These are phyloP conservation scores for Pythium brachiatum DNA, from an alignment of 352 stramenopile species.

Conservation along the genomic window DNA sequence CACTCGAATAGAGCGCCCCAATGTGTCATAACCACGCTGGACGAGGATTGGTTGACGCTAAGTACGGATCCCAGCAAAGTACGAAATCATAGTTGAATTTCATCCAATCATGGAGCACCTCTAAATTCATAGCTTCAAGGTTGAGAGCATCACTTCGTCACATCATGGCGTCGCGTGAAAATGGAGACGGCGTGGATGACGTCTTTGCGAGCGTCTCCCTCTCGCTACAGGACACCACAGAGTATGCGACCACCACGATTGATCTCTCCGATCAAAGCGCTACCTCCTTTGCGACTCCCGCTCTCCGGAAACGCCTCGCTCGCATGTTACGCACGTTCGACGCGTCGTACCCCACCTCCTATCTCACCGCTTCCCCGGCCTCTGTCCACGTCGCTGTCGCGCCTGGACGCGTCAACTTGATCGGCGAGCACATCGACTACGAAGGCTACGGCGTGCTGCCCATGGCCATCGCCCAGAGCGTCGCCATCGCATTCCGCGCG, in stretches of 20 bases:
- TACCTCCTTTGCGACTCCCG: background rate
- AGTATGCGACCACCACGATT: background rate
- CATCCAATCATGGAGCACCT: background rate
- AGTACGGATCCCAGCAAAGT: background rate
- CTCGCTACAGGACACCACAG: background rate
- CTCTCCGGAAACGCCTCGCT: constrained; percentile 1
- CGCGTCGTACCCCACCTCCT: background rate
- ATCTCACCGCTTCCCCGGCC: background rate
- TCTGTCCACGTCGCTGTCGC: constrained; percentile 33
- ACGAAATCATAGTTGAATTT: background rate
- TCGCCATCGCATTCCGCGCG: constrained; percentile 46
- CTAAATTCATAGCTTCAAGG: background rate
- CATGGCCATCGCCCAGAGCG: constrained; percentile 69
- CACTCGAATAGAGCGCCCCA: constrained; percentile 1
- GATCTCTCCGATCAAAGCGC: background rate
- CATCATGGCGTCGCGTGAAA: background rate
- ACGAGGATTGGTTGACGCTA: background rate
- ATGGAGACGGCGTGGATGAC: background rate
- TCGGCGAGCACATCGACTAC: constrained; percentile 89
- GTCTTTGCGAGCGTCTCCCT: background rate
- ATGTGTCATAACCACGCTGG: background rate
- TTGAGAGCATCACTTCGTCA: background rate
- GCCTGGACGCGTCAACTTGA: constrained; percentile 83
- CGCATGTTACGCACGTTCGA: constrained; percentile 4
- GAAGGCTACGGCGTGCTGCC: constrained; percentile 82